Base-by-base conservation (phyloP, 148 eudicot genomes). In the Rhododendron molle region DNA sequence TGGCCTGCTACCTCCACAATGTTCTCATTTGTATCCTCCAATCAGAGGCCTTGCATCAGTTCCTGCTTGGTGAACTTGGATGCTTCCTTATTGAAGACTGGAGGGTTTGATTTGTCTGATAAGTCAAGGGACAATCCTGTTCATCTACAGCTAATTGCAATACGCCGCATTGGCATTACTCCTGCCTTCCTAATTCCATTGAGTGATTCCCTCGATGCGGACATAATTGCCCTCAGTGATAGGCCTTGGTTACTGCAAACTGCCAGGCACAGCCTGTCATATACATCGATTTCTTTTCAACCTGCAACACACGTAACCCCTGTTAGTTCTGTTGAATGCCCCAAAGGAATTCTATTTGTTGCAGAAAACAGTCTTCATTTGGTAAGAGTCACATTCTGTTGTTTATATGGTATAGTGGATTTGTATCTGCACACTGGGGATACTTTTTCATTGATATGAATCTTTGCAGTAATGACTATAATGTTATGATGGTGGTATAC, bases 161-260 rank as follows among this genome's bases (percentile, higher is more conserved):
- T 93, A 54, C 96, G 99, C 44, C 96, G 99, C 23, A 92, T 96
- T 85, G 99, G 99, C 81, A 92, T 96, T 82, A 92, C 98, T 60
- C 99, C 99, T 82, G 95, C 93, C 85, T 96, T 95, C 89, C 89
- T 96, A 72, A 93, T 96, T 86, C 93, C 99, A 28, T 85, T 96
- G 85, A 91, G 88, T 71, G 98, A 95, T 91, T 92, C 90, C 40
- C 87, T 92, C 38, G 94, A 93, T 87, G 93, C 98, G 30, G 98
- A 96, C 87, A 86, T 96, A 83, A 96, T 96, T 86, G 95, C 97
- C 84, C 95, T 96, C 86, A 95, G 99, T 88, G 98, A 95, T 88
- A 91, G 99, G 92, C 99, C 99, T 85, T 96, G 98, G 99, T 89
- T 96, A 89, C 90, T 96, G 85, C 99, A 96, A 87, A 91, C 96